Evolutionary conservation across 2,329 filamentous ascomycete genomes (phyloP).

Genomic region (Sclerotinia trifoliorum): DNA sequence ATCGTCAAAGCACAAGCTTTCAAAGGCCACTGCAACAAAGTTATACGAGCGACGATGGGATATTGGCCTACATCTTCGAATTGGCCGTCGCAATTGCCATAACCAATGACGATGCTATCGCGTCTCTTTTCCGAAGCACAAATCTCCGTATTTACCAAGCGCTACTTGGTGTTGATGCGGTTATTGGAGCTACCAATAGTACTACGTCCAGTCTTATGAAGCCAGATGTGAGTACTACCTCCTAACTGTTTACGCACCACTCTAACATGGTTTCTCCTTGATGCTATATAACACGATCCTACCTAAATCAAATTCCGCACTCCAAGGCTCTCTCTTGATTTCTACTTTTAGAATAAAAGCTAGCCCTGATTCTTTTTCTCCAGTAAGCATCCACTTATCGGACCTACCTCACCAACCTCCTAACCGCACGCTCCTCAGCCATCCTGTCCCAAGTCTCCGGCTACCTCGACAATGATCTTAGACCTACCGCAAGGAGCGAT

Average conservation of each 20-base stretch:
- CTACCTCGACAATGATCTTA: constrained; percentile 17
- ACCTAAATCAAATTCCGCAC: not conserved
- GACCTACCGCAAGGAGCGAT: not conserved
- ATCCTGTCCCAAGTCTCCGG: not conserved
- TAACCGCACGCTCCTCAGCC: not conserved
- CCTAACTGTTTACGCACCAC: not conserved
- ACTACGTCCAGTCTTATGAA: not conserved
- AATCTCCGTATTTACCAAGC: constrained; percentile 7
- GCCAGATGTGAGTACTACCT: constrained; percentile 12
- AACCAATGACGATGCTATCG: constrained; percentile 2
- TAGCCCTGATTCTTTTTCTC: not conserved
- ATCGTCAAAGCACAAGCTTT: constrained; percentile 13
- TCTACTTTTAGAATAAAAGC: not conserved
- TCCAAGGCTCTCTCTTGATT: not conserved
- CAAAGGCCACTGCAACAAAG: not conserved
- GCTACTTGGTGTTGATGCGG: constrained; percentile 15
- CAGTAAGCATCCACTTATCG: constrained; percentile 7
- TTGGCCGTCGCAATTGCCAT: constrained; percentile 7
- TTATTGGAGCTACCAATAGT: not conserved
- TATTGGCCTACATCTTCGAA: constrained; percentile 11
- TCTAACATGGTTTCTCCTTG: too few species aligned
- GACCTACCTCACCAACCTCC: constrained; percentile 1
- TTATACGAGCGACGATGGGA: not conserved
- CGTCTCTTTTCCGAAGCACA: not conserved
- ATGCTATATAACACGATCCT: not conserved